Conservation (phyloP, 768 basidiomycete genomes). For the Russula brevipes region DNA sequence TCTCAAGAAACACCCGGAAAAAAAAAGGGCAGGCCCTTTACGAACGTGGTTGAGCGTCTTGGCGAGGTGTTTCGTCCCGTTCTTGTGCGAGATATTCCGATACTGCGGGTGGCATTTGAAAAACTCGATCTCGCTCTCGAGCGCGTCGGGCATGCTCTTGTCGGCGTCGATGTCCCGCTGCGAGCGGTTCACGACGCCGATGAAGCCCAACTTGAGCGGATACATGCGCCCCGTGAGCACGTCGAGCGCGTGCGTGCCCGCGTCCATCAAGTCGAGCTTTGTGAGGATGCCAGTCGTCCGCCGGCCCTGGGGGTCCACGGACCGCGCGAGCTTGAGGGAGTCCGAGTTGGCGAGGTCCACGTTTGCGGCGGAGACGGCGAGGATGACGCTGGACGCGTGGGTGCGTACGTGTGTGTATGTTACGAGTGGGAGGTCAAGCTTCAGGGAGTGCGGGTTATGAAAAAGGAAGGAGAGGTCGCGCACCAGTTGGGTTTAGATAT, state of each 20-base stretch:
- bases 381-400: constrained; percentile 64
- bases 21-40: neutral
- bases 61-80: constrained; percentile 93
- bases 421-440: neutral
- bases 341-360: constrained; percentile 99
- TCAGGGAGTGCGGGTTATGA: neutral
- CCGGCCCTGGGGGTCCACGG: constrained; percentile 92
- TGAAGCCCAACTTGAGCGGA: constrained; percentile 96
- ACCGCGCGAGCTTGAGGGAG: constrained; percentile 91
- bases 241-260: constrained; percentile 95
- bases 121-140: constrained; percentile 83
- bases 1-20: neutral
- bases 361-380: constrained; percentile 95
- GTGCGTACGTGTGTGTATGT: neutral
- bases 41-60: constrained; percentile 89
- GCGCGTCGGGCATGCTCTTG: constrained; percentile 79
- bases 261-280: constrained; percentile 98
- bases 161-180: constrained; percentile 94
- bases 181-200: constrained; percentile 95
- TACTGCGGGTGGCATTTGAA: constrained; percentile 89
- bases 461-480: constrained; percentile 21
- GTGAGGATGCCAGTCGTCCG: constrained; percentile 96
- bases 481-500: constrained; percentile 96
- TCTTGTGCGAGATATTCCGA: constrained; percentile 92
- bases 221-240: constrained; percentile 95